A percentile compares a stretch with the other conserved stretches of the same genome.
Conservation (phyloP, 176 grass and related monocot genomes). For the Ampelocalamus luodianensis region DNA sequence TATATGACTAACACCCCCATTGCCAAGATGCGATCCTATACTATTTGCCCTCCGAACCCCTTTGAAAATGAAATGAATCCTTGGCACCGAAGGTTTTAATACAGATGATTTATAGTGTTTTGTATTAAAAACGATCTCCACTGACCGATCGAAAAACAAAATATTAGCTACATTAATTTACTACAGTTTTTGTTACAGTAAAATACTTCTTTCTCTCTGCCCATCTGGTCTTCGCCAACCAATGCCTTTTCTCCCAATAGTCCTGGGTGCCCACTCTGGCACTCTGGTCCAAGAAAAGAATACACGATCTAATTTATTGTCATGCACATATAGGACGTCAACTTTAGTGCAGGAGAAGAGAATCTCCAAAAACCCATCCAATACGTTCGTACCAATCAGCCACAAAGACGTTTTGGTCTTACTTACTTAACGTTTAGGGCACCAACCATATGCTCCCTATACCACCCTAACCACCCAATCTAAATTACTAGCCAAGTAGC, state of each 20-base stretch:
- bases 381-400: background rate
- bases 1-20: background rate
- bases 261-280: conserved; percentile 26
- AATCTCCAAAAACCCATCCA: conserved; percentile 19
- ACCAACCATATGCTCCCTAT: conserved; percentile 26
- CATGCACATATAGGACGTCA: conserved; percentile 2
- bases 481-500: background rate
- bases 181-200: too few species aligned
- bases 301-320: conserved; percentile 17
- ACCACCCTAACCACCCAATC: background rate
- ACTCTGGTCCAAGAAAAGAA: conserved; percentile 48
- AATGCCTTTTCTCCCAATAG: background rate
- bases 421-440: conserved; percentile 45
- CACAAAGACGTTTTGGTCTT: conserved; percentile 27
- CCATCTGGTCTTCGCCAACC: conserved; percentile 41
- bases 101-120: too few species aligned
- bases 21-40: background rate
- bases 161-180: too few species aligned
- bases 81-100: too few species aligned
- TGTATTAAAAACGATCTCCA: too few species aligned
- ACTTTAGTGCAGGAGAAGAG: conserved; percentile 23
- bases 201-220: background rate
- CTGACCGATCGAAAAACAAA: too few species aligned
- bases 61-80: too few species aligned
- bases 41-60: background rate